Evolutionary conservation across 1,284 basidiomycete genomes (phyloP).

Genomic region (Hemileia vastatrix): DNA sequence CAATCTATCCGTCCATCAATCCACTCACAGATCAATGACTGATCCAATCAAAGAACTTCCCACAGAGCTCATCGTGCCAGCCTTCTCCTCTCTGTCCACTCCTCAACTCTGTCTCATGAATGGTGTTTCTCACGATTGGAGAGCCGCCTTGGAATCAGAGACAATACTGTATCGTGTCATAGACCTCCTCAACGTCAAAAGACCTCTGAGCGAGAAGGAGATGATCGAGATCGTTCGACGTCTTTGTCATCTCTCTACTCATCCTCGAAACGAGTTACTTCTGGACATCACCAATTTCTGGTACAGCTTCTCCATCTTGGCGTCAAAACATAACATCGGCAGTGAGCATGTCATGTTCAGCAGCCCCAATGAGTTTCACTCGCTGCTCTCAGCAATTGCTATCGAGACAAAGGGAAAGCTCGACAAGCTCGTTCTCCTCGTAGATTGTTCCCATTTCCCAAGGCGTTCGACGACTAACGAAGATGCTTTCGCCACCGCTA

Average conservation of each 20-base stretch:
- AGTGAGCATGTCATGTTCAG: no score
- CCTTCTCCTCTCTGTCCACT: neutral
- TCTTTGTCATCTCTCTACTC: neutral
- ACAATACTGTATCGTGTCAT: neutral
- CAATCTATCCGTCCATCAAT: no score
- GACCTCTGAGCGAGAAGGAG: neutral
- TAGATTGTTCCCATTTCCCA: no score
- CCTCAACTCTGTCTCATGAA: neutral
- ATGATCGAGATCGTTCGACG: neutral
- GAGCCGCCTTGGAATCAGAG: neutral
- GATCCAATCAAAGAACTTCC: no score
- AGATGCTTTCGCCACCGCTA: no score
- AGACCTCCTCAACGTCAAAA: neutral
- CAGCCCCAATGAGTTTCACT: neutral
- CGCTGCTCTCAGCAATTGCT: neutral
- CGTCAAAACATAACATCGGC: no score
- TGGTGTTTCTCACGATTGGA: neutral
- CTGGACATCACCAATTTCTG: neutral
- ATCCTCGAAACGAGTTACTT: neutral
- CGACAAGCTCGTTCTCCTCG: neutral
- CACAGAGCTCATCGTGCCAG: neutral
- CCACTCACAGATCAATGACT: no score
- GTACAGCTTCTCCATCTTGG: neutral
- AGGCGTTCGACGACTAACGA: no score
- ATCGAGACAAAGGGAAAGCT: neutral